Evolutionary conservation across 1,139 yeast genomes (phyloP), one percentile per base, ranked within the genome.

Genomic region (Taiozyma sp.): DNA sequence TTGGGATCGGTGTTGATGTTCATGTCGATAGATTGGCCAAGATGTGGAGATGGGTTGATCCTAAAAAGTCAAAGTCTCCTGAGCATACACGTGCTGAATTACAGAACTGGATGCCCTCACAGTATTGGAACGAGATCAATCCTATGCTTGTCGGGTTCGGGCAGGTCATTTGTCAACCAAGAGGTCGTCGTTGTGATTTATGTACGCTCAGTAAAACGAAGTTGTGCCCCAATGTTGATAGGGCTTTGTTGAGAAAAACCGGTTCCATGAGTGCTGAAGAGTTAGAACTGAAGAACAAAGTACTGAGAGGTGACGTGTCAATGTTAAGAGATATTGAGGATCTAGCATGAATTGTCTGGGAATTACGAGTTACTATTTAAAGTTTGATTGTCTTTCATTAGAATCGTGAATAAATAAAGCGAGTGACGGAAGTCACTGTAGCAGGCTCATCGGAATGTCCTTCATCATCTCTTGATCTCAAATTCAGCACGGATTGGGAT

Each of bases 71-170:
- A 62, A 68, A 72, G 50, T 84, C 81, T 16, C 97, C 97, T 0
- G 97, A 93, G 57, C 75, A 75, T 43, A 87, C 96, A 0, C 67
- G 98, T 22, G 61, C 72, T 39, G 84, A 77, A 47, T 68, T 91
- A 43, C 88, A 91, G 62, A 68, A 70, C 28, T 88, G 96, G 95
- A 69, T 91, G 13, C 95, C 96, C 0, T 67, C 63, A 47, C 79
- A 79, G 43, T 74, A 80, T 47, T 91, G 99, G 99, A 71, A 74
- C 6, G 95, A 88, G 51, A 81, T 93, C 30, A 91, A 91, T 62
- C 96, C 96, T 0, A 67, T 86, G 22, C 67, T 91, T 14, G 98
- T 91, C 4, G 97, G 98, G 6, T 91, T 90, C 72, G 98, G 98
- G 10, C 99, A 91, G 66, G 83, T 83, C 1, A 76, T 91, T 2